Evolutionary conservation across 1,284 basidiomycete genomes (phyloP), one percentile per base, ranked within the genome.

Genomic region (Sporisorium reilianum): DNA sequence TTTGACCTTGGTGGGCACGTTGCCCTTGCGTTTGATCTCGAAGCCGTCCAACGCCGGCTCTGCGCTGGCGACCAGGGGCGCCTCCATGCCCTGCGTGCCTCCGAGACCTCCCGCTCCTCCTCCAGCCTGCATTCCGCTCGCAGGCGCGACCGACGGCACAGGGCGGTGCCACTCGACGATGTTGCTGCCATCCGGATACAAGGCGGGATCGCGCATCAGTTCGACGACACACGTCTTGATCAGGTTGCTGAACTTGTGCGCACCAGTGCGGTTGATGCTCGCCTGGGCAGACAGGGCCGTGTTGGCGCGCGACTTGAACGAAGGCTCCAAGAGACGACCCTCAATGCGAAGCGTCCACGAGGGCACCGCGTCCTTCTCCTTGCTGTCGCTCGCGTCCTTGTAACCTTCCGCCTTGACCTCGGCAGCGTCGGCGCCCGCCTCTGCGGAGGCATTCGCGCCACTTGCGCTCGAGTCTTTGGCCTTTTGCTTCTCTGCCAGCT

Each of bases 291-390:
- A 74, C 1, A 80, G 60, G 7, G 82, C 82, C 7, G 79, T 76
- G 51, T 78, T 79, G 41, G 79, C 79, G 11, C 80, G 68, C 28
- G 80, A 79, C 34, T 75, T 68, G 62, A 79, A 80, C 25, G 71
- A 78, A 0, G 80, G 79, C 64, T 89, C 88, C 3, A 97, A 87
- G 63, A 98, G 83, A 55, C 95, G 89, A 0, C 95, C 95, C 79
- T 97, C 95, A 61, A 97, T 89, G 82, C 90, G 91, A 62, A 97
- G 87, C 41, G 91, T 89, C 94, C 94, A 98, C 0, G 93, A 92
- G 1, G 95, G 93, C 20, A 96, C 20, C 87, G 84, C 95, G 92
- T 94, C 93, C 93, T 18, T 88, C 50, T 75, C 79, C 10, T 65
- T 76, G 40, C 58, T 26, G 22, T 68, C 61, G 28, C 69, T n/a